A percentile compares a stretch with the other conserved stretches of the same genome.
These are phyloP conservation scores for Stentor roeselii DNA, from an alignment of 73 alveolate genomes.

Conservation along the genomic window DNA sequence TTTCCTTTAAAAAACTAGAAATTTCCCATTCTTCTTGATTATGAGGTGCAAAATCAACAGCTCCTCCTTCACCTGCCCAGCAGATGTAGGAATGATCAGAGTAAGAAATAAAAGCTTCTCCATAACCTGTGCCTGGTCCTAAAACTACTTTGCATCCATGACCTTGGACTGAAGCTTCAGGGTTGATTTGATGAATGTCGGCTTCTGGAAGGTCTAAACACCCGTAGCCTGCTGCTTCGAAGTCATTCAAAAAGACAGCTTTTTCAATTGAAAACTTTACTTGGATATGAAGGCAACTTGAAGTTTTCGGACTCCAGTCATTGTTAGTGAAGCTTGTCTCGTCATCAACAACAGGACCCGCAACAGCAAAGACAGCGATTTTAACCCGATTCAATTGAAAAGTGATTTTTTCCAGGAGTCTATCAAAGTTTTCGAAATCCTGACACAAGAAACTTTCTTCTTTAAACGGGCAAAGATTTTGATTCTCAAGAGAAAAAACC, in stretches of 20 bases:
- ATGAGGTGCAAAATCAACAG: neutral
- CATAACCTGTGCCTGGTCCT: slow-evolving; percentile 17
- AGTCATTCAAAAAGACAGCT: slow-evolving; percentile 13
- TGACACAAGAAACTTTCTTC: neutral
- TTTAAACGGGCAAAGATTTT: neutral
- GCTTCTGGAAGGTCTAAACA: neutral
- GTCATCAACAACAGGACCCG: neutral
- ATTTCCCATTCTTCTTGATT: neutral
- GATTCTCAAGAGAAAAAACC: neutral
- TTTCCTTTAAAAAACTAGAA: neutral
- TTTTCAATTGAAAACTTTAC: neutral
- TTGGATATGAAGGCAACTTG: neutral
- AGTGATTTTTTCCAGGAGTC: neutral
- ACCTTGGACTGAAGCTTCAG: neutral
- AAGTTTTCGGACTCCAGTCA: neutral
- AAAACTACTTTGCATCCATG: neutral
- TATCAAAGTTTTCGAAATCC: neutral
- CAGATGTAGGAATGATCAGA: neutral
- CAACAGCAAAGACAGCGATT: neutral
- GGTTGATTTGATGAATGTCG: neutral
- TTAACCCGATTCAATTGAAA: neutral
- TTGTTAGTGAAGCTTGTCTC: neutral
- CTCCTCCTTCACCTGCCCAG: slow-evolving; percentile 9
- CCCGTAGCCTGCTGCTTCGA: slow-evolving; percentile 24
- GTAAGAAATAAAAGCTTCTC: neutral